phyloP scores from a whole-genome alignment of 2,329 filamentous ascomycete species.

The Achaetomium macrosporum region DNA sequence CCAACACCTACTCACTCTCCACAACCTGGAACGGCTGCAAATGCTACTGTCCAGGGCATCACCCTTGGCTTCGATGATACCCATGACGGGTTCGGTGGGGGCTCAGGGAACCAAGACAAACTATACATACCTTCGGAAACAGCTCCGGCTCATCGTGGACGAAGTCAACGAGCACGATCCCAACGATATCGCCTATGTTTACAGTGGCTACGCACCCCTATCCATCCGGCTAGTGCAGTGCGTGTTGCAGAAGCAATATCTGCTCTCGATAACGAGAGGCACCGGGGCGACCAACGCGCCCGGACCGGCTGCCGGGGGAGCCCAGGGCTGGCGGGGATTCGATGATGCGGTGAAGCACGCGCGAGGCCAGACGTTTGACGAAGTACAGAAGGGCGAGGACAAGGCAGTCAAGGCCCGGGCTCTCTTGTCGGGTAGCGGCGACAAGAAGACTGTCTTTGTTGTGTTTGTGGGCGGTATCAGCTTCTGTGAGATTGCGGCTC shows the following conservation, averaged over 20 bases:
- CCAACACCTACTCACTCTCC: conserved; percentile 86
- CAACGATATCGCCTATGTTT: conserved; percentile 94
- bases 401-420: conserved; percentile 84
- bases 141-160: conserved; percentile 83
- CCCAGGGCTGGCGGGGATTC: conserved; percentile 86
- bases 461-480: conserved; percentile 97
- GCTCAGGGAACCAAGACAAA: conserved; percentile 71
- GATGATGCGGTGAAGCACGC: conserved; percentile 88
- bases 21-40: conserved; percentile 82
- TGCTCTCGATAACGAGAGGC: conserved; percentile 65
- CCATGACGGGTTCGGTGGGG: conserved; percentile 57
- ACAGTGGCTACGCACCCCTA: conserved; percentile 92
- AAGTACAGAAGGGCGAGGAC: conserved; percentile 86
- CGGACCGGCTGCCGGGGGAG: conserved; percentile 48
- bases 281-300: conserved; percentile 44
- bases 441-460: conserved; percentile 84
- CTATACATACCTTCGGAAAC: conserved; percentile 81
- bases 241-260: conserved; percentile 81
- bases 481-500: conserved; percentile 89
- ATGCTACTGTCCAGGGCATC: conserved; percentile 74
- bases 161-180: conserved; percentile 94
- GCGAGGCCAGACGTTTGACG: conserved; percentile 82
- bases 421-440: conserved; percentile 67
- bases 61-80: conserved; percentile 73
- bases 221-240: conserved; percentile 89